These are phyloP conservation scores for Alternaria consortialis DNA, from an alignment of 2,329 filamentous ascomycete species.

Conservation along the genomic window DNA sequence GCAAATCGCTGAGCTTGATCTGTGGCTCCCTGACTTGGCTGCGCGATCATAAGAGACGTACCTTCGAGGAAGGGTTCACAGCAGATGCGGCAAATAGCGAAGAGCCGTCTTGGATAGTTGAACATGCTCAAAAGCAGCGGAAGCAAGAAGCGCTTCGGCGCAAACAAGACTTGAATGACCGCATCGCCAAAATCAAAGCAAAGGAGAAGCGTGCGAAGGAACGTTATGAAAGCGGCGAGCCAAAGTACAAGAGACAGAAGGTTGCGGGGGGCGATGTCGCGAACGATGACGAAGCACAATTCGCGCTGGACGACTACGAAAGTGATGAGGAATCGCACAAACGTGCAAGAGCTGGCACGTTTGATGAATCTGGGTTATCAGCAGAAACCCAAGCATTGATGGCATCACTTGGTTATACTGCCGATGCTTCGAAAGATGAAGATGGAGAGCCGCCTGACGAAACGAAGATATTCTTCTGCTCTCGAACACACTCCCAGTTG, in stretches of 20 bases:
- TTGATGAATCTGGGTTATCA: slow-evolving; percentile 65
- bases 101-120: slow-evolving; percentile 85
- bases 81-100: slow-evolving; percentile 63
- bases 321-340: slow-evolving; percentile 64
- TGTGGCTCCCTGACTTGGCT: slow-evolving; percentile 91
- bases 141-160: slow-evolving; percentile 70
- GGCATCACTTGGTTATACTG: slow-evolving; percentile 61
- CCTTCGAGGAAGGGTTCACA: slow-evolving; percentile 64
- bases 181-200: slow-evolving; percentile 69
- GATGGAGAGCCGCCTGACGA: slow-evolving; percentile 67
- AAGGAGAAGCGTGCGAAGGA: slow-evolving; percentile 69
- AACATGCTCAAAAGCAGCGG: slow-evolving; percentile 76
- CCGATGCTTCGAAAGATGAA: slow-evolving; percentile 53
- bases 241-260: slow-evolving; percentile 56
- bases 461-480: slow-evolving; percentile 90
- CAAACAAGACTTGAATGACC: slow-evolving; percentile 78
- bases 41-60: slow-evolving; percentile 76
- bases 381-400: slow-evolving; percentile 79
- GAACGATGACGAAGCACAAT: slow-evolving; percentile 68
- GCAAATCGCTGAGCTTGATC: slow-evolving; percentile 91
- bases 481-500: slow-evolving; percentile 89
- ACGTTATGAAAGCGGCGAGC: slow-evolving; percentile 59
- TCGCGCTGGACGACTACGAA: slow-evolving; percentile 78
- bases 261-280: slow-evolving; percentile 14
- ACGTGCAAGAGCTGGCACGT: slow-evolving; percentile 27